Conservation (phyloP, 176 grass and related monocot species). For the Avena eriantha region DNA sequence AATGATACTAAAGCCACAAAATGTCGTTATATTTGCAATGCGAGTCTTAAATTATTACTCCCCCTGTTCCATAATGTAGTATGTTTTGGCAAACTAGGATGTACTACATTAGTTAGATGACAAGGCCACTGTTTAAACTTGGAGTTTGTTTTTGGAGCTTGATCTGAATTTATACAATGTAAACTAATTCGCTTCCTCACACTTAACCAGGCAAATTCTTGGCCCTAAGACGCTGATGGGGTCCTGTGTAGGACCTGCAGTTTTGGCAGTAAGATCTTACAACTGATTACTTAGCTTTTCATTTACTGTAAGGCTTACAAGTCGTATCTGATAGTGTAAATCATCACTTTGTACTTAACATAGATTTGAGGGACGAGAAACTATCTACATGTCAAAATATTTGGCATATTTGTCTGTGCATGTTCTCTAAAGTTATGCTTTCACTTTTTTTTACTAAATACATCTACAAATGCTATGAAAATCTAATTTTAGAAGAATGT, state of each 20-base stretch:
- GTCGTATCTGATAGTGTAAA: background rate
- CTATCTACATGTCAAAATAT: background rate
- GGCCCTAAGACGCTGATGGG: background rate
- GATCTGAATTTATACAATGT: background rate
- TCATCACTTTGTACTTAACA: constrained; percentile 9
- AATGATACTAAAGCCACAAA: background rate
- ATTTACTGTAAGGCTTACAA: background rate
- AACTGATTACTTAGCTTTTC: background rate
- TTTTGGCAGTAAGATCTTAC: background rate
- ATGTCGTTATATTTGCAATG: background rate
- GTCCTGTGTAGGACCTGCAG: background rate
- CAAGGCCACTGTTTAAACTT: background rate
- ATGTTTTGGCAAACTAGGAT: too few species aligned
- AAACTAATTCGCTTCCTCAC: background rate
- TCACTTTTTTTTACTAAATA: background rate
- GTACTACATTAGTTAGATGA: background rate
- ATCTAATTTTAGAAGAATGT: background rate
- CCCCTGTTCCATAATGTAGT: too few species aligned
- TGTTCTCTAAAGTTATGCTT: background rate
- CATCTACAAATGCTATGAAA: background rate
- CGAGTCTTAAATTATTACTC: background rate
- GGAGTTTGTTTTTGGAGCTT: background rate
- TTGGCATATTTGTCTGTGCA: background rate
- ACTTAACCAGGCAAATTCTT: background rate
- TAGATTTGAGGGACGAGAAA: background rate